Evolutionary conservation across 108 stramenopile genomes (phyloP).

Genomic region (Pseudonitzschia pungens): DNA sequence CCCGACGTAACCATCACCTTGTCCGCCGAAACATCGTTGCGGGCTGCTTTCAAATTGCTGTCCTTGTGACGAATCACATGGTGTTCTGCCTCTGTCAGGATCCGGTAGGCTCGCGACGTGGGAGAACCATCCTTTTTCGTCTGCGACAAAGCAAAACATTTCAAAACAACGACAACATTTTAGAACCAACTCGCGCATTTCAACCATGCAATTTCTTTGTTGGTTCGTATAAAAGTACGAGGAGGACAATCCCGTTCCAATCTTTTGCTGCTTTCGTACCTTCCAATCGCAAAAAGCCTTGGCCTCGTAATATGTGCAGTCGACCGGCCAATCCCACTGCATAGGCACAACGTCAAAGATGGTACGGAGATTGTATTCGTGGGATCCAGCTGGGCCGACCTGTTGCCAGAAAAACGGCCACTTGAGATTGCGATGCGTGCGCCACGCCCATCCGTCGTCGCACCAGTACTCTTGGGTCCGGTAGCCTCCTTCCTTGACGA

Average conservation of each 20-base stretch:
- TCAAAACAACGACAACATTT: too few relatives aligned
- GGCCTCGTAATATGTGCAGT: constrained; percentile 94
- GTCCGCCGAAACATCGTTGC: constrained; percentile 48
- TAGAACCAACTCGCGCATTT: too few relatives aligned
- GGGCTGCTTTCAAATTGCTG: constrained; percentile 65
- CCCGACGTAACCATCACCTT: constrained; percentile 75
- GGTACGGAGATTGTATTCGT: constrained; percentile 87
- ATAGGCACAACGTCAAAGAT: constrained; percentile 86
- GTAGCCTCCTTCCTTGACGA: constrained; percentile 93
- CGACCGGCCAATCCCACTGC: constrained; percentile 94
- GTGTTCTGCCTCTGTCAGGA: constrained; percentile 92
- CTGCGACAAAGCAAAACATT: too few relatives aligned
- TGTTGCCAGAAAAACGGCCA: constrained; percentile 93
- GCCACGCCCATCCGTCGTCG: constrained; percentile 94
- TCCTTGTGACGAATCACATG: constrained; percentile 73
- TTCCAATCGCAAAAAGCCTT: constrained; percentile 92
- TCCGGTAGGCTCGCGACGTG: constrained; percentile 60
- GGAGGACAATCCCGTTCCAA: too few relatives aligned
- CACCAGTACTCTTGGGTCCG: constrained; percentile 77
- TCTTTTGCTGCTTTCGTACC: too few relatives aligned
- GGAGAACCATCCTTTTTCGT: constrained; percentile 62
- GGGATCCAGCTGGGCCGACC: constrained; percentile 80
- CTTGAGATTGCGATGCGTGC: constrained; percentile 86
- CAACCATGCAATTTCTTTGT: too few relatives aligned
- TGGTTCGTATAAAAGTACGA: too few relatives aligned